A percentile compares a stretch with the other conserved stretches of the same genome.
Conservation (phyloP, 2,329 filamentous ascomycete species). For the Monilinia fructigena region DNA sequence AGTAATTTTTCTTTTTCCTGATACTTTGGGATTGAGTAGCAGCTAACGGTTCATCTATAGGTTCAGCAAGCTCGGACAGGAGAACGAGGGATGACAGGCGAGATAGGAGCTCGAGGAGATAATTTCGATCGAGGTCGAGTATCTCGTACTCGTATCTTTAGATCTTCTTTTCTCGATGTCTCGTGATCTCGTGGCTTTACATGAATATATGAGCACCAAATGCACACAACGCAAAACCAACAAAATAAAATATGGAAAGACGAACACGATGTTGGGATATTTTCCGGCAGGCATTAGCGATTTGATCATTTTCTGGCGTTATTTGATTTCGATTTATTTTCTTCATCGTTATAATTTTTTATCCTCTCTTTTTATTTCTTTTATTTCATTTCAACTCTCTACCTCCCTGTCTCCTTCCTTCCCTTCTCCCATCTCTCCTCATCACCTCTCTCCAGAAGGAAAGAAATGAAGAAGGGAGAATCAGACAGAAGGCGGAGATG, state of each 20-base stretch:
- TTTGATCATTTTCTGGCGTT: conserved; percentile 21
- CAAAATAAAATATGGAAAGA: no score
- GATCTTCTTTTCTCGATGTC: neutral
- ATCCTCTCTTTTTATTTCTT: neutral
- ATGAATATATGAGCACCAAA: neutral
- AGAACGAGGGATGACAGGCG: conserved; percentile 34
- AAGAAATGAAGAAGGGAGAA: neutral
- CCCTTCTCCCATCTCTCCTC: no score
- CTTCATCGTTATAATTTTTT: neutral
- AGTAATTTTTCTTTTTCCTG: conserved; percentile 26
- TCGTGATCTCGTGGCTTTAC: no score
- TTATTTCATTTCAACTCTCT: neutral
- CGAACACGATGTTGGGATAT: conserved; percentile 1
- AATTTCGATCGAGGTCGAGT: neutral
- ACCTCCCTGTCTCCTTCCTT: neutral
- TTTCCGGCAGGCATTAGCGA: conserved; percentile 13
- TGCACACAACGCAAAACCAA: neutral
- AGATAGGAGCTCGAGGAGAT: conserved; percentile 20
- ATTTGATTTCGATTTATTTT: neutral
- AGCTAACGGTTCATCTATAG: conserved; percentile 31
- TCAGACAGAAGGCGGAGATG: neutral
- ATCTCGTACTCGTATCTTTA: neutral
- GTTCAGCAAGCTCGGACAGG: conserved; percentile 38
- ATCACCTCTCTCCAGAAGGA: no score
- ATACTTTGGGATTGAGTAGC: neutral